phyloP scores from a whole-genome alignment of 2,329 filamentous ascomycete species.

The Fusarium verrucosum region DNA sequence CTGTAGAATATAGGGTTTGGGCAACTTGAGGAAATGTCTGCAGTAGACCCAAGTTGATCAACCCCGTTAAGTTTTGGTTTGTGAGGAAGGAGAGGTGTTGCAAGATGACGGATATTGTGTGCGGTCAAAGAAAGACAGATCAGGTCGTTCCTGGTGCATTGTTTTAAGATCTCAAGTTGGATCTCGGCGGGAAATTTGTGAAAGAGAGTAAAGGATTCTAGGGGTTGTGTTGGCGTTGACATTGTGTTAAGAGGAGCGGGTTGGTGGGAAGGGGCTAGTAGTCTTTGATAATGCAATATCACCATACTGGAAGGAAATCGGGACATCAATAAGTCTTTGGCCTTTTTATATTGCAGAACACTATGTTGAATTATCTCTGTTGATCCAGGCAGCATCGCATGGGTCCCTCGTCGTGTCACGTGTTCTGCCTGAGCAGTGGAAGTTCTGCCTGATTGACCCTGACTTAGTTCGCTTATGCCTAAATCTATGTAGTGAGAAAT shows the following conservation, averaged over 20 bases:
- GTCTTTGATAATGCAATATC: not conserved
- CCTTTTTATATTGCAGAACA: not conserved
- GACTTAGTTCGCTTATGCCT: not conserved
- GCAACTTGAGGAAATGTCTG: not conserved
- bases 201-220: not conserved
- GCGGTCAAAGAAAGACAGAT: slow-evolving; percentile 13
- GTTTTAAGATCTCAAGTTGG: not conserved
- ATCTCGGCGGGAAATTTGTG: slow-evolving; percentile 7
- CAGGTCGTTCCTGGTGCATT: not conserved
- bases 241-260: not conserved
- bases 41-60: not conserved
- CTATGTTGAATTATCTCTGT: not conserved
- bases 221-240: not conserved
- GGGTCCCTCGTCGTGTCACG: not conserved
- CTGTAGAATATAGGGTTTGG: no score
- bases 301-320: not conserved
- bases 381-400: not conserved
- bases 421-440: not conserved
- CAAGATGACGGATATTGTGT: not conserved
- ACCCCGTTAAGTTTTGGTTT: slow-evolving; percentile 3
- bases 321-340: not conserved
- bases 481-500: no score
- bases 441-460: not conserved
- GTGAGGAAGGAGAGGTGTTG: not conserved
- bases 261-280: not conserved